Evolutionary conservation across 192 early-diverging fungal genomes (phyloP).

Genomic region (Bifiguratus adelaidae): DNA sequence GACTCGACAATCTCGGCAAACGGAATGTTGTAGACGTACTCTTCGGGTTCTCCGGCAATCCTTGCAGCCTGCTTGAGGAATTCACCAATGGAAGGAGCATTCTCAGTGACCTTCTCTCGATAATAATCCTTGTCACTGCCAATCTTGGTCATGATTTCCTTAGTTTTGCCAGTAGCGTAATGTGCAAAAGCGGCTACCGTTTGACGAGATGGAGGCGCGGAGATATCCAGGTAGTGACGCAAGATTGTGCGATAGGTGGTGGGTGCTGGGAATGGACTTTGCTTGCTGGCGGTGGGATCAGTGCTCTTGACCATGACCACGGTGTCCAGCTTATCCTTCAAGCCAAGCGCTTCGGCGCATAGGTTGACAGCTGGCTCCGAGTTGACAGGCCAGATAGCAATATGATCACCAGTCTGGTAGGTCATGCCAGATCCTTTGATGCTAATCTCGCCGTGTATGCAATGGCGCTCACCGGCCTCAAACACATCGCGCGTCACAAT

Average conservation of each 20-base stretch:
- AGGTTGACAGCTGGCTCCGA: constrained; percentile 62
- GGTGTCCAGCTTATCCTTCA: constrained; percentile 55
- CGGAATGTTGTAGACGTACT: constrained; percentile 54
- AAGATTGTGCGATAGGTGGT: constrained; percentile 80
- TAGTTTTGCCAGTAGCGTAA: constrained; percentile 42
- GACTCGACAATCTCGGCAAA: constrained; percentile 75
- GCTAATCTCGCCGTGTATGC: constrained; percentile 93
- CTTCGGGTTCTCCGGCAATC: constrained; percentile 22
- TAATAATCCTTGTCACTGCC: constrained; percentile 64
- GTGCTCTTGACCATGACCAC: constrained; percentile 60
- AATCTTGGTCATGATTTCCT: constrained; percentile 35
- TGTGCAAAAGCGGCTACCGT: constrained; percentile 51
- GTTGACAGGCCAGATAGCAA: constrained; percentile 88
- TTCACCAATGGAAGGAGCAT: constrained; percentile 62
- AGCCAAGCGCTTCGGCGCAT: constrained; percentile 47
- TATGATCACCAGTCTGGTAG: constrained; percentile 92
- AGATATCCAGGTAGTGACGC: constrained; percentile 87
- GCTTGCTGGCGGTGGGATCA: constrained; percentile 65
- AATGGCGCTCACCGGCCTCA: constrained; percentile 57
- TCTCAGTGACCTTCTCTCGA: constrained; percentile 39
- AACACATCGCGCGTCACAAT: constrained; percentile 65
- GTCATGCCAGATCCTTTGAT: constrained; percentile 66
- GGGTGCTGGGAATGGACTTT: constrained; percentile 79
- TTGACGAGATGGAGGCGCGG: constrained; percentile 55
- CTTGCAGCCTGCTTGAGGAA: constrained; percentile 59